These are phyloP conservation scores for Phaeosphaeria sp. DNA, from an alignment of 2,329 filamentous ascomycete species.

Conservation along the genomic window DNA sequence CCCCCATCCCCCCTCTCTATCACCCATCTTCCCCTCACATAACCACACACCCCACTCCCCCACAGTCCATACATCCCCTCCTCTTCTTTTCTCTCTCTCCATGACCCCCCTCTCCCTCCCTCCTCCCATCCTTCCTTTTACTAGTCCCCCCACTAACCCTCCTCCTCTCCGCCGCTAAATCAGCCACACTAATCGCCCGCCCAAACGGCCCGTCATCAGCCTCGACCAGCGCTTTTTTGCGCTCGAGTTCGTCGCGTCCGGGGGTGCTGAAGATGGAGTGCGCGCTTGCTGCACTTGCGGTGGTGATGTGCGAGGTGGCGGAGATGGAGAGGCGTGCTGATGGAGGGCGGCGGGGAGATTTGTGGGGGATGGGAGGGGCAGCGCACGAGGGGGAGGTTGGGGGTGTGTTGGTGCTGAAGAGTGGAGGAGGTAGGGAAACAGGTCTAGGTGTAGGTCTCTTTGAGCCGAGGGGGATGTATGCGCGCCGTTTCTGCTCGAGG, in stretches of 20 bases:
- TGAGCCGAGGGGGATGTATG: slow-evolving; percentile 19
- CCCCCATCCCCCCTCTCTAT: too few species aligned
- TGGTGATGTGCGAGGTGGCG: slow-evolving; percentile 5
- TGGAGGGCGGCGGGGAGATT: neutral
- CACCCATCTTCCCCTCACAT: neutral
- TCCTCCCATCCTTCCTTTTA: neutral
- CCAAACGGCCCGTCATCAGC: slow-evolving; percentile 34
- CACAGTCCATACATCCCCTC: neutral
- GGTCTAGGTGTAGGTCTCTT: neutral
- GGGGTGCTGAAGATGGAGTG: slow-evolving; percentile 32
- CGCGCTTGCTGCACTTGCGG: slow-evolving; percentile 8
- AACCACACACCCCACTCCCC: slow-evolving; percentile 11
- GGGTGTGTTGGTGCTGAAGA: neutral
- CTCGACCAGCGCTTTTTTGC: slow-evolving; percentile 32
- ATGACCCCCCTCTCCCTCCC: slow-evolving; percentile 1
- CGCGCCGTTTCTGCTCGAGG: slow-evolving; percentile 17
- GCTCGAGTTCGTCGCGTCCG: slow-evolving; percentile 39
- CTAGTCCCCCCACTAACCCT: slow-evolving; percentile 12
- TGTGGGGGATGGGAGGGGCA: neutral
- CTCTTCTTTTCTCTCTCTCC: neutral
- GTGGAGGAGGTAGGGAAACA: neutral
- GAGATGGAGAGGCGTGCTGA: slow-evolving; percentile 3
- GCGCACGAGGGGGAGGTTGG: neutral
- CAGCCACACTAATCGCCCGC: slow-evolving; percentile 17
- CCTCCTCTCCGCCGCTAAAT: slow-evolving; percentile 22